These are phyloP conservation scores for Thelephora ganbajun DNA, from an alignment of 768 basidiomycete species.

Conservation along the genomic window DNA sequence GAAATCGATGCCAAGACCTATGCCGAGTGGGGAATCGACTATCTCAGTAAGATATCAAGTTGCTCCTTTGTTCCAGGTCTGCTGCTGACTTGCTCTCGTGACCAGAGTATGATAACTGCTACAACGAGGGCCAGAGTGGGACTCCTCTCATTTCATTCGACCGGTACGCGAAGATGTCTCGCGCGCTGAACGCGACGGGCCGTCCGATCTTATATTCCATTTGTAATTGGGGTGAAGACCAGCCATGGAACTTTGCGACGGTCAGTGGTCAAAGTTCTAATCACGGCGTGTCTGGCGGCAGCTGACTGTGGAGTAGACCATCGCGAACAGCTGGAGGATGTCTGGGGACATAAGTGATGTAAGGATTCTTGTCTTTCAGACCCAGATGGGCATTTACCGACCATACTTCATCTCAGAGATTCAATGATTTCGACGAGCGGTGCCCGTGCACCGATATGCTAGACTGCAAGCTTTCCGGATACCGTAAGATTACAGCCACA, in stretches of 20 bases:
- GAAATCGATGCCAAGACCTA: constrained; percentile 27
- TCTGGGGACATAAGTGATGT: constrained; percentile 19
- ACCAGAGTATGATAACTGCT: constrained; percentile 26
- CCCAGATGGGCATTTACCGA: background rate
- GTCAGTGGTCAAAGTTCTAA: constrained; percentile 13
- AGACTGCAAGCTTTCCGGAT: constrained; percentile 24
- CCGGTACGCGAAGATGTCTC: constrained; percentile 23
- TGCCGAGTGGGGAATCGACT: constrained; percentile 25
- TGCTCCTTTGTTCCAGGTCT: no score
- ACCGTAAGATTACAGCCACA: constrained; percentile 14
- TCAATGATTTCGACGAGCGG: constrained; percentile 21
- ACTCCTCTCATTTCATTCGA: constrained; percentile 21
- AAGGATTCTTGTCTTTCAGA: background rate
- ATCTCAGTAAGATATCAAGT: constrained; percentile 15
- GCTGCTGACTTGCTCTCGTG: background rate
- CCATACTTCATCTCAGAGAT: constrained; percentile 11
- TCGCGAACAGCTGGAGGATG: constrained; percentile 19
- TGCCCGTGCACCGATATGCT: constrained; percentile 22
- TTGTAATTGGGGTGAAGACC: constrained; percentile 28
- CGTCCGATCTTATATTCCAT: constrained; percentile 25
- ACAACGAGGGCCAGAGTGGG: constrained; percentile 23
- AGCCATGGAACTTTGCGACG: constrained; percentile 25
- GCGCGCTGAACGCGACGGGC: constrained; percentile 24
- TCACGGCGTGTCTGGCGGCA: background rate
- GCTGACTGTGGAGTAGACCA: constrained; percentile 8